A percentile compares a stretch with the other conserved stretches of the same genome.
These are phyloP conservation scores for Marvania coccoides DNA, from an alignment of 139 green algal genomes.

Conservation along the genomic window DNA sequence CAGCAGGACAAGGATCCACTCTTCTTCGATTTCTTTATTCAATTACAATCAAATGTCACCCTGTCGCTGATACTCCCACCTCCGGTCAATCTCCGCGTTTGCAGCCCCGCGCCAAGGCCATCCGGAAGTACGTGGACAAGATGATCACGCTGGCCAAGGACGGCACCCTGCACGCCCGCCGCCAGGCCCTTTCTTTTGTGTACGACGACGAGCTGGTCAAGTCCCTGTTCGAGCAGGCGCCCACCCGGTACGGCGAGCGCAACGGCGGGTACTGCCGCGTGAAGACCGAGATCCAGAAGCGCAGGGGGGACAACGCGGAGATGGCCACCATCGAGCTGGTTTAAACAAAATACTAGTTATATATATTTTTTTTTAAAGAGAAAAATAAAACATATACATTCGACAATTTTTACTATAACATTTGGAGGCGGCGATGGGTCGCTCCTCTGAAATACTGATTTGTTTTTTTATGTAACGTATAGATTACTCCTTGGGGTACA, in stretches of 20 bases:
- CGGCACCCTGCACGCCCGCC: constrained; percentile 70
- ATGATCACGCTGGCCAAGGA: constrained; percentile 98
- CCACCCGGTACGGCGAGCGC: constrained; percentile 76
- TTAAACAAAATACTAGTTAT: constrained; percentile 44
- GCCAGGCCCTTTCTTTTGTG: constrained; percentile 81
- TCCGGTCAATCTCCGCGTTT: background rate
- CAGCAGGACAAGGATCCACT: too few relatives aligned
- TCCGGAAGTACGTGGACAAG: constrained; percentile 91
- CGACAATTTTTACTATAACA: too few relatives aligned
- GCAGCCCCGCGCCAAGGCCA: constrained; percentile 85
- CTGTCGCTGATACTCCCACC: too few relatives aligned
- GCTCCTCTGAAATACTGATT: too few relatives aligned
- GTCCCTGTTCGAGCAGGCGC: constrained; percentile 76
- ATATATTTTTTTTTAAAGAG: too few relatives aligned
- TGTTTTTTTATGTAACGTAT: too few relatives aligned
- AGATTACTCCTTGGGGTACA: too few relatives aligned
- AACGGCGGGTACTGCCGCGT: constrained; percentile 90
- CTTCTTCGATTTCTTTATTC: too few relatives aligned
- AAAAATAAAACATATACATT: too few relatives aligned
- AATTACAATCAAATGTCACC: too few relatives aligned
- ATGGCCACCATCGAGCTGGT: constrained; percentile 97
- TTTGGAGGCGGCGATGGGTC: too few relatives aligned
- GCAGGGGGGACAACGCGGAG: constrained; percentile 82
- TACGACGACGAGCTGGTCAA: constrained; percentile 89
- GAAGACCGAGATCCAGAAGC: constrained; percentile 36